Conservation (phyloP, 768 basidiomycete genomes). For the Termitomyces sp. region DNA sequence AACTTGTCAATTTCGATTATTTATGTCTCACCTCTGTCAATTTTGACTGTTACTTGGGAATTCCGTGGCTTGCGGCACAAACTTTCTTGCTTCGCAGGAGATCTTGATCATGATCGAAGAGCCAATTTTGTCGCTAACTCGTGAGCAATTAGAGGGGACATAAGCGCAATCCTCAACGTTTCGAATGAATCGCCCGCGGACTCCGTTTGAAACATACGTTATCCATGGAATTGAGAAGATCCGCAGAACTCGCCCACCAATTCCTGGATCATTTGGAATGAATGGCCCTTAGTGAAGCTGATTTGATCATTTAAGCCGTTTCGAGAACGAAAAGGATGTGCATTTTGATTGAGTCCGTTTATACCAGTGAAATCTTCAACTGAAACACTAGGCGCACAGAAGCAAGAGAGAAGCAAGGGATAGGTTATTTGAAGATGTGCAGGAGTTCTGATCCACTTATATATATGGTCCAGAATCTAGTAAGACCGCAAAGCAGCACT, state of each 20-base stretch:
- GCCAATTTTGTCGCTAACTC: not conserved
- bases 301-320: not conserved
- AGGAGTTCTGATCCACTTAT: not conserved
- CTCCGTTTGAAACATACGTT: not conserved
- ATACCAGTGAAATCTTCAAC: not conserved
- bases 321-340: not conserved
- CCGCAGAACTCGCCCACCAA: not conserved
- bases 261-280: not conserved
- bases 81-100: not conserved
- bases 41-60: not conserved
- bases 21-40: not conserved
- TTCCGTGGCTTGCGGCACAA: constrained; percentile 4
- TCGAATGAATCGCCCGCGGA: not conserved
- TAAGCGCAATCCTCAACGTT: not conserved
- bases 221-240: not conserved
- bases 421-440: no score
- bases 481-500: not conserved
- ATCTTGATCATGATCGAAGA: not conserved
- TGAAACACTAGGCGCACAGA: not conserved
- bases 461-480: not conserved
- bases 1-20: not conserved
- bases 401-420: not conserved
- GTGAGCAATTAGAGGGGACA: not conserved
- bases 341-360: not conserved
- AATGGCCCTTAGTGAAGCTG: not conserved